Base-by-base conservation (phyloP, 2,329 filamentous ascomycete genomes). In the Taxawa tesnikishii region DNA sequence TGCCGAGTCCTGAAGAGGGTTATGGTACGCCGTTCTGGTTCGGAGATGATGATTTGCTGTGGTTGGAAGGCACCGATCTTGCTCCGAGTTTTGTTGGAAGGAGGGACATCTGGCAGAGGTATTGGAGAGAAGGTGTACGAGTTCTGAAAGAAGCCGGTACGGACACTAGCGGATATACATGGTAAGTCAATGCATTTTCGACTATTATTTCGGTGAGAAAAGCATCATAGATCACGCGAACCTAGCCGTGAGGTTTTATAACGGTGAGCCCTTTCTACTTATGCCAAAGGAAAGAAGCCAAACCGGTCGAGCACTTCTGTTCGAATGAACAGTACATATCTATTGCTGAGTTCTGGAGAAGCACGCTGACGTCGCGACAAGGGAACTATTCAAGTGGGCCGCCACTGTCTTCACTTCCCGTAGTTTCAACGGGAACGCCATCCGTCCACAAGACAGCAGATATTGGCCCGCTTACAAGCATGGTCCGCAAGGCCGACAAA, bases 391-490 rank as follows among this genome's bases (percentile, higher is more conserved):
- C 39, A 46, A 56, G 25, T 68, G 66, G 62, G 62, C 66, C n/a
- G 57, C 63, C 11, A 66, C 63, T 4, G 61, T 69, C 14, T 65
- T 62, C 43, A 62, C 62, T 4, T 68, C 65, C 4, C 60, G 67
- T 18, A 60, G 62, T 11, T 69, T 70, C 42, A 60, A 62, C 11
- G 67, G 63, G 14, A 44, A 44, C 25, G 46, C 50, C 19, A 38
- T 56, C 9, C 41, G 40, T 4, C 52, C 53, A 5, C 39, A 48
- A 13, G 49, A 50, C 15, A 49, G 46, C 40, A 53, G 52, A 31
- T 50, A 53, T 36, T 56, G 53, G 53, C 41, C 50, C 3, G 45
- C 50, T 4, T 53, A 54, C 41, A 56, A 53, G 33, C 40, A 44
- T 25, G 43, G 37, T 6, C 31, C 36, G 2, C 34, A 45, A 16